A percentile compares a stretch with the other conserved stretches of the same genome.
Conservation (phyloP, 352 stramenopile genomes). For the Nothophytophthora sp. region DNA sequence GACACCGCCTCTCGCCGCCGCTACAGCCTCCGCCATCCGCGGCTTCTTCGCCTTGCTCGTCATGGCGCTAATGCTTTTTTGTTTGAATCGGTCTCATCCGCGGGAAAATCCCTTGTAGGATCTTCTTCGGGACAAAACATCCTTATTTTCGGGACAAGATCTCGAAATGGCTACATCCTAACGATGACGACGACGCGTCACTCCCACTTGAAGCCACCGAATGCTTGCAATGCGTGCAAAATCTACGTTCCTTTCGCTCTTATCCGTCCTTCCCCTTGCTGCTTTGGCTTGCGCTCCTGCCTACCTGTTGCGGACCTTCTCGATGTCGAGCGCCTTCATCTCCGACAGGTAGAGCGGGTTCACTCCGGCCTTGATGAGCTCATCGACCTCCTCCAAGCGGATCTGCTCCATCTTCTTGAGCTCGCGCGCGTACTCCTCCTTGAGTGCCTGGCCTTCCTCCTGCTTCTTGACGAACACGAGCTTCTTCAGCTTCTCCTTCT, state of each 20-base stretch:
- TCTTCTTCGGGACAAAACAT: too few species aligned
- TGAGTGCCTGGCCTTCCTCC: constrained; percentile 68
- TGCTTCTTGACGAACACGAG: constrained; percentile 70
- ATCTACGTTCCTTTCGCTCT: too few species aligned
- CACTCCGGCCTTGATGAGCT: constrained; percentile 87
- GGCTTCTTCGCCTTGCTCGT: background rate
- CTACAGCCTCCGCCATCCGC: constrained; percentile 2
- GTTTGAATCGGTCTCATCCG: too few species aligned
- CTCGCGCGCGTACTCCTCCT: constrained; percentile 78
- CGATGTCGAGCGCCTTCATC: constrained; percentile 92
- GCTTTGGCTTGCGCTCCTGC: too few species aligned
- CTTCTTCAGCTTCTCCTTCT: constrained; percentile 80
- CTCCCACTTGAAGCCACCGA: too few species aligned
- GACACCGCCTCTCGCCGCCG: constrained; percentile 5
- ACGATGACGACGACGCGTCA: too few species aligned
- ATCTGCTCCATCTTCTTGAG: constrained; percentile 89
- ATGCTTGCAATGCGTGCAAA: too few species aligned
- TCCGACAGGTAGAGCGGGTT: constrained; percentile 92
- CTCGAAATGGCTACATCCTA: too few species aligned
- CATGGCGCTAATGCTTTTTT: too few species aligned
- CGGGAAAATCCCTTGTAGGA: too few species aligned
- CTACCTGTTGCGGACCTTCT: constrained; percentile 52
- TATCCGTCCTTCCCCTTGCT: too few species aligned
- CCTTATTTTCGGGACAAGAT: too few species aligned
- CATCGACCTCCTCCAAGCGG: constrained; percentile 85